Percentiles rank a stretch among this genome's conserved stretches.
Conservation (phyloP, 257 asterid genomes). For the Leptodermis oblonga region DNA sequence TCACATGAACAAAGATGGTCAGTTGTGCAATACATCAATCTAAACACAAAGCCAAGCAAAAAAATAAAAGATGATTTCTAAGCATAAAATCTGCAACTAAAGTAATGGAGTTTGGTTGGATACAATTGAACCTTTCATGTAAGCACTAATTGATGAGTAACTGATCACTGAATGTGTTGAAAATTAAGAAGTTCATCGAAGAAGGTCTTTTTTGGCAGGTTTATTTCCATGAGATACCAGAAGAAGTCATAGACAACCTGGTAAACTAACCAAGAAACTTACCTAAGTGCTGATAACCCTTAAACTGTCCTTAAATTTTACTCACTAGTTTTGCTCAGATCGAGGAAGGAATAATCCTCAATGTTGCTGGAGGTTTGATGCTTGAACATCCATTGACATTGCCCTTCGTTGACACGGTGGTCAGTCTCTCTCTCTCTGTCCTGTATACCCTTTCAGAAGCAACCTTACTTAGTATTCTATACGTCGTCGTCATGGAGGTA, state of each 20-base stretch:
- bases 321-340: slow-evolving; percentile 38
- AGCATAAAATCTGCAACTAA: background rate
- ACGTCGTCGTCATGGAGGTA: too few relatives aligned
- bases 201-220: slow-evolving; percentile 42
- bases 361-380: slow-evolving; percentile 92
- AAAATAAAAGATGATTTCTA: too few relatives aligned
- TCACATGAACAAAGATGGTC: background rate
- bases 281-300: slow-evolving; percentile 6
- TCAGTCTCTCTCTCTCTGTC: slow-evolving; percentile 24
- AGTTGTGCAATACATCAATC: background rate
- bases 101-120: background rate
- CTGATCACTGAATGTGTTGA: background rate
- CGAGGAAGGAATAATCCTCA: slow-evolving; percentile 64
- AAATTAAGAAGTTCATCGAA: background rate
- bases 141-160: background rate
- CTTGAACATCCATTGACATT: slow-evolving; percentile 81
- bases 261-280: slow-evolving; percentile 35
- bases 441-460: background rate
- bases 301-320: slow-evolving; percentile 12
- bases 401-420: slow-evolving; percentile 82
- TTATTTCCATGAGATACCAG: slow-evolving; percentile 81
- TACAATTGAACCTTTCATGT: background rate
- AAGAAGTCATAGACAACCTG: slow-evolving; percentile 64
- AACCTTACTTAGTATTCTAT: background rate
- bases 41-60: too few relatives aligned